These are phyloP conservation scores for Citrus medica DNA, from an alignment of 345 rosid species.

Conservation along the genomic window DNA sequence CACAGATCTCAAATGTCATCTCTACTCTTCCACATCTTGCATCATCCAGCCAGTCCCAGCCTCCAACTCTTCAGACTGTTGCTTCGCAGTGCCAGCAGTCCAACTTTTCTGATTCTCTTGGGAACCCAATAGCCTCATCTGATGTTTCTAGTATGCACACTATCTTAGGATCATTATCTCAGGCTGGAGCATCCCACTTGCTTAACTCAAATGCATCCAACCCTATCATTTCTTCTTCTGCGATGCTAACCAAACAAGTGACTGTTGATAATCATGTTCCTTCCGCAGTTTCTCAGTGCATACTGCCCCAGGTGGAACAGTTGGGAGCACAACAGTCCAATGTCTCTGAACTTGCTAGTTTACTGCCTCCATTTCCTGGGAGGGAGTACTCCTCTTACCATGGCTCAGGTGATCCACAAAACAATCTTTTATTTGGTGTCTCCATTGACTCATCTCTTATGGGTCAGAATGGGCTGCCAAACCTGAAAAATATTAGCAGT, in stretches of 20 bases:
- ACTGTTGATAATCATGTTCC: slow-evolving; percentile 24
- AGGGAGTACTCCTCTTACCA: slow-evolving; percentile 37
- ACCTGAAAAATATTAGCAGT: slow-evolving; percentile 29
- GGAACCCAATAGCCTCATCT: slow-evolving; percentile 20
- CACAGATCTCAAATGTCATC: slow-evolving; percentile 25
- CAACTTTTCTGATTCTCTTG: slow-evolving; percentile 31
- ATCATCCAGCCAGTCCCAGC: slow-evolving; percentile 26
- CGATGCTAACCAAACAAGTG: slow-evolving; percentile 26
- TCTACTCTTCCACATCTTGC: slow-evolving; percentile 30
- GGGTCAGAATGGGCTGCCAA: slow-evolving; percentile 42
- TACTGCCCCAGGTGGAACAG: slow-evolving; percentile 38
- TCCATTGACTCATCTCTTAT: slow-evolving; percentile 41
- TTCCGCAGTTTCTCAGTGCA: slow-evolving; percentile 23
- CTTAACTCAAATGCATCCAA: slow-evolving; percentile 27
- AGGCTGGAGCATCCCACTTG: slow-evolving; percentile 30
- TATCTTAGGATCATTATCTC: slow-evolving; percentile 31
- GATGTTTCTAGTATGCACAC: slow-evolving; percentile 29
- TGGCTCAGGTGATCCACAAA: slow-evolving; percentile 38
- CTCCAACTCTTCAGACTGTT: slow-evolving; percentile 26
- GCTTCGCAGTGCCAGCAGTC: slow-evolving; percentile 30
- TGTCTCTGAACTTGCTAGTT: slow-evolving; percentile 32
- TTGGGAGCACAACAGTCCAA: slow-evolving; percentile 27
- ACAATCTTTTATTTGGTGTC: slow-evolving; percentile 43
- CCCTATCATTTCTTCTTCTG: slow-evolving; percentile 22
- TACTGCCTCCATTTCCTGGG: slow-evolving; percentile 45